A percentile compares a stretch with the other conserved stretches of the same genome.
Conservation (phyloP, 75 land plant species). For the Cryptomeria japonica region DNA sequence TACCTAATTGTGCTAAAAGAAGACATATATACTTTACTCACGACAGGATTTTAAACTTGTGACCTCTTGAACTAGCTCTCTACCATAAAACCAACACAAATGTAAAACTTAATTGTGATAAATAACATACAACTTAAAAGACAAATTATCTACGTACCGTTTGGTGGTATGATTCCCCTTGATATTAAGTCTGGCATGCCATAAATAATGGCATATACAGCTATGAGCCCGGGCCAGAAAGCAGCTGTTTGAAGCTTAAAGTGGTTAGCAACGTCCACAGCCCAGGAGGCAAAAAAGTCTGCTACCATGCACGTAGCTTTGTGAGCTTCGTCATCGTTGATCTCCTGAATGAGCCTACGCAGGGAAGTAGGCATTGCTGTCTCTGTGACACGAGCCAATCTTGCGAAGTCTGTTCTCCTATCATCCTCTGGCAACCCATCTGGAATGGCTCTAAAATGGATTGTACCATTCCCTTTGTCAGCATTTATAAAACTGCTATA, state of each 20-base stretch:
- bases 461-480: background rate
- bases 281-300: constrained; percentile 7
- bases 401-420: background rate
- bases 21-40: too few relatives aligned
- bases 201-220: constrained; percentile 7
- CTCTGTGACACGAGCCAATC: constrained; percentile 4
- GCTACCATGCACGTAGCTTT: constrained; percentile 3
- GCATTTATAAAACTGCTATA: background rate
- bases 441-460: constrained; percentile 3
- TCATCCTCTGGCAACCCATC: constrained; percentile 7
- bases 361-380: background rate
- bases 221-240: constrained; percentile 9
- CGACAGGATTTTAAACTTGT: too few relatives aligned
- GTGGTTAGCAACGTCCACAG: background rate
- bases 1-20: too few relatives aligned
- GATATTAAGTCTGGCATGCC: background rate
- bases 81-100: too few relatives aligned
- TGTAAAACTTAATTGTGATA: too few relatives aligned
- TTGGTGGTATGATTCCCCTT: background rate
- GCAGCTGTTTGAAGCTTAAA: background rate
- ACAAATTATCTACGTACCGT: background rate
- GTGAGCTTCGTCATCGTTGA: background rate
- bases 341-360: background rate
- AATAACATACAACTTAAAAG: too few relatives aligned
- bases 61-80: too few relatives aligned